Evolutionary conservation across 2,329 filamentous ascomycete species (phyloP).

Genomic region (Diplodia scrobiculata): DNA sequence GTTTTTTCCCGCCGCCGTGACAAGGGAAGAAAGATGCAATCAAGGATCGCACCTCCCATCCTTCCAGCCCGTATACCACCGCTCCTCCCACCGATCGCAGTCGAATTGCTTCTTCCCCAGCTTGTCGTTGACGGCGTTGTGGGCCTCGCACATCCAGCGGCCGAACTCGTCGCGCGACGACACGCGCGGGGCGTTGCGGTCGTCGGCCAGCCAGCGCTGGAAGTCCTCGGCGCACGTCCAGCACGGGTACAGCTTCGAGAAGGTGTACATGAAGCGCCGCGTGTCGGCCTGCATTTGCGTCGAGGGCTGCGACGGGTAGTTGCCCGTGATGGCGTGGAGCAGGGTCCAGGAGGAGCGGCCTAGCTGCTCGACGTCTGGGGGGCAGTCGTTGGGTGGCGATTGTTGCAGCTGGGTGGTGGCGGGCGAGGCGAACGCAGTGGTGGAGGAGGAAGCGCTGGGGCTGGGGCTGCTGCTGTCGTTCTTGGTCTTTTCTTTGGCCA

Average conservation of each 20-base stretch:
- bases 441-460: slow-evolving; percentile 37
- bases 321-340: slow-evolving; percentile 85
- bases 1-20: neutral
- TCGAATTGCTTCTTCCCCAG: slow-evolving; percentile 90
- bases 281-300: slow-evolving; percentile 73
- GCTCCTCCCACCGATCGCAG: slow-evolving; percentile 86
- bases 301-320: slow-evolving; percentile 74
- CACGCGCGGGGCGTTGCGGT: slow-evolving; percentile 64
- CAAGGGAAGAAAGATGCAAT: neutral
- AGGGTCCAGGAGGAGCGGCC: slow-evolving; percentile 92
- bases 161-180: slow-evolving; percentile 69
- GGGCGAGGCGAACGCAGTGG: slow-evolving; percentile 31
- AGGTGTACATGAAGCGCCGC: slow-evolving; percentile 73
- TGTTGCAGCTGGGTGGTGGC: slow-evolving; percentile 34
- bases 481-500: slow-evolving; percentile 56
- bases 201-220: slow-evolving; percentile 71
- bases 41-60: slow-evolving; percentile 65
- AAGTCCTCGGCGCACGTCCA: slow-evolving; percentile 96
- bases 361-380: slow-evolving; percentile 83
- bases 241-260: slow-evolving; percentile 89
- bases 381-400: slow-evolving; percentile 72
- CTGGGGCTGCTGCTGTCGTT: slow-evolving; percentile 33
- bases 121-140: slow-evolving; percentile 86
- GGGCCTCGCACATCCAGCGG: slow-evolving; percentile 79
- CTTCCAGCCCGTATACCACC: slow-evolving; percentile 89